Percentiles rank a stretch among this genome's conserved stretches.
phyloP scores from a whole-genome alignment of 257 asterid genomes.

The Salvia hispanica region DNA sequence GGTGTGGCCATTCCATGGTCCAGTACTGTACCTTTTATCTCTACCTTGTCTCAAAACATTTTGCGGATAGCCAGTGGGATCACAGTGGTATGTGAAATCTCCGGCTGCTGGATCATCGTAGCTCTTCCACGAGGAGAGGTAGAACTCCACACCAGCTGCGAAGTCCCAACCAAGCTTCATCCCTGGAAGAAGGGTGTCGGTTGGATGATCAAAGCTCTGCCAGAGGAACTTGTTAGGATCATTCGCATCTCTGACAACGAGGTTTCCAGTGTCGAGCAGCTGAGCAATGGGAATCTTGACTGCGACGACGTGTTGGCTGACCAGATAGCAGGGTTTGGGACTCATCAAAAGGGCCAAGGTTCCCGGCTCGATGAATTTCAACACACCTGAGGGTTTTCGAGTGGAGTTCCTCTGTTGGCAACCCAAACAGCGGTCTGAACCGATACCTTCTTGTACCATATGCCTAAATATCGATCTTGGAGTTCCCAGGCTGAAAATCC shows the following conservation, averaged over 20 bases:
- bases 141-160: slow-evolving; percentile 30
- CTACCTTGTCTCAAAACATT: slow-evolving; percentile 22
- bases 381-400: slow-evolving; percentile 11
- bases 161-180: slow-evolving; percentile 53
- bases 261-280: slow-evolving; percentile 32
- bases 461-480: slow-evolving; percentile 26
- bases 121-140: slow-evolving; percentile 49
- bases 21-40: not conserved
- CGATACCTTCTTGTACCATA: slow-evolving; percentile 24
- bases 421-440: slow-evolving; percentile 9
- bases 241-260: slow-evolving; percentile 15
- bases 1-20: slow-evolving; percentile 28
- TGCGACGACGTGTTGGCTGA: not conserved
- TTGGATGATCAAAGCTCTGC: slow-evolving; percentile 34
- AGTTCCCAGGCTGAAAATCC: slow-evolving; percentile 25
- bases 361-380: slow-evolving; percentile 16
- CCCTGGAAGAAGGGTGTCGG: slow-evolving; percentile 49
- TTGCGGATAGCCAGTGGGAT: slow-evolving; percentile 30
- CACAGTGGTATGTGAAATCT: slow-evolving; percentile 31
- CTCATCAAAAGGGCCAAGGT: slow-evolving; percentile 14
- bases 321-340: slow-evolving; percentile 18
- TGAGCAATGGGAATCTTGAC: slow-evolving; percentile 13
- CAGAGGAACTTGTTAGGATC: not conserved
- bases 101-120: slow-evolving; percentile 46
- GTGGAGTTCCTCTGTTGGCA: slow-evolving; percentile 27